Evolutionary conservation across 2,329 filamentous ascomycete species (phyloP), one percentile per base, ranked within the genome.

Genomic region (Trichoderma asperellum): DNA sequence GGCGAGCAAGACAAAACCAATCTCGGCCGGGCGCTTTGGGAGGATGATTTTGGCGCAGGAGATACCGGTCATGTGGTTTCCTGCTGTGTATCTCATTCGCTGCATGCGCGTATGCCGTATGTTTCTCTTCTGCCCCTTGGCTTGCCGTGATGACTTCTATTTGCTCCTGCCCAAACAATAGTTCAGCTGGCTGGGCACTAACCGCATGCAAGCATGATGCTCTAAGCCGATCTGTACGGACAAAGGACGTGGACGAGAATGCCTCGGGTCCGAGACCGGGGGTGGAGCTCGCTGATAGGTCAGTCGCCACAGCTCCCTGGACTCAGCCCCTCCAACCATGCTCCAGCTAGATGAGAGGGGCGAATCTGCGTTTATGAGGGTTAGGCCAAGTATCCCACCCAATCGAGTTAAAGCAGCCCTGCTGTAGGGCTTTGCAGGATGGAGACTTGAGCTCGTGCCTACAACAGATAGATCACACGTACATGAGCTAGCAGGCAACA

Each of bases 401-500:
- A 43, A 64, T 56, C n/a, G 49, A 66, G 63, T 47, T 66, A 66
- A 49, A 47, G 63, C 63, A 66, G 63, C 63, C 63, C 63, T 66
- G 63, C 53, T 66, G 63, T 66, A 66, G 63, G 63, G 63, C 63
- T 66, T 47, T 56, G 61, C 49, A 56, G 34, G 53, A 56, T 56
- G 53, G 52, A 56, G 61, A 53, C 49, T 32, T 40, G 61, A 37
- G 53, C 24, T 66, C 62, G 43, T 57, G 53, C 37, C n/a, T 55
- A 34, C 34, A 10, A 24, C 21, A 43, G 40, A 49, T 49, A n/a
- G 24, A 64, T 37, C 37, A 43, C 24, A 56, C 53, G 53, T 56
- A 56, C 53, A 56, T 16, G 53, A 56, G 53, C 27, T 64, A 40
- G 49, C 55, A 64, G 35, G 49, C 49, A 21, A 53, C 24, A 32